These are phyloP conservation scores for Nemania serpens DNA, from an alignment of 2,329 filamentous ascomycete species.

Conservation along the genomic window DNA sequence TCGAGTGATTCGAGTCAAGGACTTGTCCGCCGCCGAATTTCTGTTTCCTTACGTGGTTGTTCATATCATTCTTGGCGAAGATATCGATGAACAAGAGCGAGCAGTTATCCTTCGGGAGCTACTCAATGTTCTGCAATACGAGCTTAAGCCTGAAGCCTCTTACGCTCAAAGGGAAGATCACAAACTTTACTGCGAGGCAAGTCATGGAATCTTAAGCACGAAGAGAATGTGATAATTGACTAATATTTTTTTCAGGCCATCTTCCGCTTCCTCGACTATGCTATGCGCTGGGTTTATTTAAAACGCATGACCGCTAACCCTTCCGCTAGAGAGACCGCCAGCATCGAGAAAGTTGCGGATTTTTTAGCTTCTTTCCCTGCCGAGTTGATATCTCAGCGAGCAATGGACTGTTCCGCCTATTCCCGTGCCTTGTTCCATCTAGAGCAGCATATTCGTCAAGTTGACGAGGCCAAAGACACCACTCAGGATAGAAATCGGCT, in stretches of 20 bases:
- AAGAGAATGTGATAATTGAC: background rate
- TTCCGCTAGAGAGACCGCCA: constrained; percentile 52
- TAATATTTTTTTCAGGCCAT: constrained; percentile 68
- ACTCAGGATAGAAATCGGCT: constrained; percentile 64
- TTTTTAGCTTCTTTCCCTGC: constrained; percentile 69
- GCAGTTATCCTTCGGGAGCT: constrained; percentile 74
- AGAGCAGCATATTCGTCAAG: constrained; percentile 78
- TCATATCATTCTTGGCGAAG: constrained; percentile 78
- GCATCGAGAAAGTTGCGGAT: constrained; percentile 54
- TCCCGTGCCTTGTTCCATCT: constrained; percentile 91
- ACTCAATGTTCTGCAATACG: constrained; percentile 71
- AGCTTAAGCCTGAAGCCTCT: constrained; percentile 53
- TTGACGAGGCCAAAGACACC: constrained; percentile 51
- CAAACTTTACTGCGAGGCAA: constrained; percentile 85
- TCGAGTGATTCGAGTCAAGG: constrained; percentile 82
- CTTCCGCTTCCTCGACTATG: constrained; percentile 89
- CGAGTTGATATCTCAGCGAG: constrained; percentile 76
- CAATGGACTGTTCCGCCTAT: constrained; percentile 93
- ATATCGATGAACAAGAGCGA: constrained; percentile 63
- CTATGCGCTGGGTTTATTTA: constrained; percentile 85
- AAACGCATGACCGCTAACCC: constrained; percentile 56
- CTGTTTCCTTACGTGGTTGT: constrained; percentile 85
- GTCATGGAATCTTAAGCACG: constrained; percentile 28
- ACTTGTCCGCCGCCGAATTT: constrained; percentile 84
- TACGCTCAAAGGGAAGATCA: constrained; percentile 73